Percentiles rank a stretch among this genome's conserved stretches.
Evolutionary conservation across 2,329 filamentous ascomycete genomes (phyloP).

Genomic region (Ilyonectria sp.): DNA sequence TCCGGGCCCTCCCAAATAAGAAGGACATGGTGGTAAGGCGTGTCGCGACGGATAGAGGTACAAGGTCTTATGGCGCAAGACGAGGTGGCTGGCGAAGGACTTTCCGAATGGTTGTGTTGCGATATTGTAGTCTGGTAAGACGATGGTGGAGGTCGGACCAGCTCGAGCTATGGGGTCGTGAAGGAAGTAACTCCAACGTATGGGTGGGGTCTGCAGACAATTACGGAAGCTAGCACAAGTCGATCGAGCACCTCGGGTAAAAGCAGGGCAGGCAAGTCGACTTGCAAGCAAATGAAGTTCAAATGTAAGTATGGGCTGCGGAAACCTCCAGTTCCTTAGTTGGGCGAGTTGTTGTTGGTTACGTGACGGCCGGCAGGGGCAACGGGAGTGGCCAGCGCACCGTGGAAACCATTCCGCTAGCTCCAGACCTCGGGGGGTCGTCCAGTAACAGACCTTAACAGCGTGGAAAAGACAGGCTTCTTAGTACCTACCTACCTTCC

Average conservation of each 20-base stretch:
- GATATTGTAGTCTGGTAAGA: slow-evolving; percentile 2
- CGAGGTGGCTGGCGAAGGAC: neutral
- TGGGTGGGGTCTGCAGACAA: neutral
- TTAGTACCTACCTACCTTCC: neutral
- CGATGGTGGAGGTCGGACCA: neutral
- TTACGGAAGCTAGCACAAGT: neutral
- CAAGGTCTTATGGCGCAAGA: neutral
- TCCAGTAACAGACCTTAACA: slow-evolving; percentile 2
- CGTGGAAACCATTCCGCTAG: slow-evolving; percentile 26
- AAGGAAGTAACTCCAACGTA: neutral
- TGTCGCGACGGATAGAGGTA: slow-evolving; percentile 3
- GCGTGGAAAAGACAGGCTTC: neutral
- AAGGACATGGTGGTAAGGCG: slow-evolving; percentile 63
- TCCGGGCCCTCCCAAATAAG: slow-evolving; percentile 68
- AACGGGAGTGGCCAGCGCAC: slow-evolving; percentile 14
- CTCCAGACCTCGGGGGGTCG: slow-evolving; percentile 4
- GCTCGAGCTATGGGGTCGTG: neutral
- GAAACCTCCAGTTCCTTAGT: slow-evolving; percentile 6
- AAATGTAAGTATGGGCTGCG: slow-evolving; percentile 1
- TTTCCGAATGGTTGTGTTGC: neutral
- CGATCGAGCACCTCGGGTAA: neutral
- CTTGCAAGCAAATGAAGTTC: neutral
- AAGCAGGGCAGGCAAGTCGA: neutral
- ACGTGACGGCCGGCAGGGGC: slow-evolving; percentile 16
- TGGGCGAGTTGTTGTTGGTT: slow-evolving; percentile 14